Conservation (phyloP, 2,329 filamentous ascomycete genomes). For the Aureobasidium sp. region DNA sequence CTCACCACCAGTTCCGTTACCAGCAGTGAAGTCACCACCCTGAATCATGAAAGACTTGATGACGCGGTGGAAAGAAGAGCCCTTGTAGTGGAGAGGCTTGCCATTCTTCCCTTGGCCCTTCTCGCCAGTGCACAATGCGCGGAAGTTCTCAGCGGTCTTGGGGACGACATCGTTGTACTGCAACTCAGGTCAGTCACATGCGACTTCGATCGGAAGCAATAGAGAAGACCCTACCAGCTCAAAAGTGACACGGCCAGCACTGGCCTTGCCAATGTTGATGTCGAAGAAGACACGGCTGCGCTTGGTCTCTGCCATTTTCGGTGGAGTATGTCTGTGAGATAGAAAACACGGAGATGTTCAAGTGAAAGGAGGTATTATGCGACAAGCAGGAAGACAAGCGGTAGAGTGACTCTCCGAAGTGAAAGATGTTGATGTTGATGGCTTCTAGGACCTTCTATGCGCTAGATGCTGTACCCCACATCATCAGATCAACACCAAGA, state of each 20-base stretch:
- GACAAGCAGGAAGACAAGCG: background rate
- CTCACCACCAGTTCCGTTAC: slow-evolving; percentile 92
- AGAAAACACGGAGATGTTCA: background rate
- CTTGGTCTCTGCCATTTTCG: slow-evolving; percentile 24
- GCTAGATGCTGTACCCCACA: background rate
- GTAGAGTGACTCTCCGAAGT: background rate
- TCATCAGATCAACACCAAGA: background rate
- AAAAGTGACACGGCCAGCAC: slow-evolving; percentile 73
- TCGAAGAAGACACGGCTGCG: slow-evolving; percentile 89
- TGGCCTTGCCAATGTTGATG: slow-evolving; percentile 68
- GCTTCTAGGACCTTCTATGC: slow-evolving; percentile 12
- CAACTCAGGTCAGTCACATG: background rate
- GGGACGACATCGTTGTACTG: slow-evolving; percentile 61
- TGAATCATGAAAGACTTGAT: slow-evolving; percentile 99
- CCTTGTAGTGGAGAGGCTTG: slow-evolving; percentile 87
- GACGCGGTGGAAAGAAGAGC: slow-evolving; percentile 86
- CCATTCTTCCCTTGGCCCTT: slow-evolving; percentile 76
- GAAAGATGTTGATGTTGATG: background rate
- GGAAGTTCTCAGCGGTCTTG: slow-evolving; percentile 96
- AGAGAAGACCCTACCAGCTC: slow-evolving; percentile 57
- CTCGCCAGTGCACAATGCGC: slow-evolving; percentile 87
- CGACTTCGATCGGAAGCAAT: background rate
- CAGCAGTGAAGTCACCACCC: slow-evolving; percentile 91
- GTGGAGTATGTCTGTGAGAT: background rate
- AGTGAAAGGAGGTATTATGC: background rate